Conservation (phyloP, 495 filamentous ascomycete species). For the Sordaria brevicollis region DNA sequence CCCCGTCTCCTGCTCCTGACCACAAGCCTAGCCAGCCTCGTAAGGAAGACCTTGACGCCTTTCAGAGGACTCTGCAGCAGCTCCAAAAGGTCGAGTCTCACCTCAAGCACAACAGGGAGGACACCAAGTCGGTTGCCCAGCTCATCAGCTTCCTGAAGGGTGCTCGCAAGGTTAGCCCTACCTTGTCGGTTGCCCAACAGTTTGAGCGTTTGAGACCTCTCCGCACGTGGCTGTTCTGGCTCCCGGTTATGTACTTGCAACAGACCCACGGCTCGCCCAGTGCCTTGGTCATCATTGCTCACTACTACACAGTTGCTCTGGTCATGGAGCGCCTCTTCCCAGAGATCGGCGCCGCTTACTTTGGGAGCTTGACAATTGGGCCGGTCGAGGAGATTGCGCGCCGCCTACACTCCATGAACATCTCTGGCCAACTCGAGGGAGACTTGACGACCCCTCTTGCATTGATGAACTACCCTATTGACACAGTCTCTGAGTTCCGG, state of each 20-base stretch:
- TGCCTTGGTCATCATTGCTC: conserved; percentile 71
- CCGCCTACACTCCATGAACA: conserved; percentile 41
- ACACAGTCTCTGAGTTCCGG: conserved; percentile 50
- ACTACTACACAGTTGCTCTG: conserved; percentile 83
- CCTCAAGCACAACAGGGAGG: conserved; percentile 61
- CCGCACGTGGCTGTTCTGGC: conserved; percentile 90
- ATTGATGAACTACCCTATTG: conserved; percentile 54
- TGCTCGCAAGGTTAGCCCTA: conserved; percentile 63
- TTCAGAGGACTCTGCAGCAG: conserved; percentile 54
- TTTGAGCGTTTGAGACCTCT: conserved; percentile 82
- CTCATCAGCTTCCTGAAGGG: conserved; percentile 72
- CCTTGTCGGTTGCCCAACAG: conserved; percentile 63
- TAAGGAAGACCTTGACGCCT: conserved; percentile 59
- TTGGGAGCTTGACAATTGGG: conserved; percentile 63
- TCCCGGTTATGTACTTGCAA: conserved; percentile 62
- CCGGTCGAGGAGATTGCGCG: conserved; percentile 72
- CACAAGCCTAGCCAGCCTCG: conserved; percentile 45
- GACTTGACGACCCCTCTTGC: conserved; percentile 40
- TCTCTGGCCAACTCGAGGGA: conserved; percentile 31
- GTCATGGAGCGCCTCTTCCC: conserved; percentile 85
- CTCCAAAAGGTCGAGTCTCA: conserved; percentile 62
- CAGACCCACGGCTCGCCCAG: conserved; percentile 47
- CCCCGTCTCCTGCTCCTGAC: conserved; percentile 49
- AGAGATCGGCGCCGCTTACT: conserved; percentile 78
- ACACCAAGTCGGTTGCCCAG: conserved; percentile 65